Conservation (phyloP, 2,329 filamentous ascomycete genomes). For the Plectosphaerella plurivora region DNA sequence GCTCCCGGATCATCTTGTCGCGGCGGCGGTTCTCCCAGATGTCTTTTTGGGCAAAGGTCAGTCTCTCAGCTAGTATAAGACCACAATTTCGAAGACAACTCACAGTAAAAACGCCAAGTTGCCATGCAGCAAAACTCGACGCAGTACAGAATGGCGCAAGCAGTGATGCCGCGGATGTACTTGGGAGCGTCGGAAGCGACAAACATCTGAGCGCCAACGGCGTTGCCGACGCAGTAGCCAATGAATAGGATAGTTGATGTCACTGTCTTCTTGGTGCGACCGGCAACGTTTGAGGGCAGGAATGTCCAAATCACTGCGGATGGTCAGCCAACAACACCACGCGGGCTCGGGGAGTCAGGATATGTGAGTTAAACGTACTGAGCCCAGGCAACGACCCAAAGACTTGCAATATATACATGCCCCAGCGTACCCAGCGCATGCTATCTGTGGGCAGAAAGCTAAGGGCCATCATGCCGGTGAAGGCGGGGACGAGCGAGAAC, state of each 20-base stretch:
- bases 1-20: constrained; percentile 13
- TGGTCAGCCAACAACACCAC: background rate
- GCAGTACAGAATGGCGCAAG: constrained; percentile 17
- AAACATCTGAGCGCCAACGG: constrained; percentile 58
- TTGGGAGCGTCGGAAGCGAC: constrained; percentile 73
- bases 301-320: constrained; percentile 25
- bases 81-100: background rate
- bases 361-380: constrained; percentile 7
- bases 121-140: constrained; percentile 19
- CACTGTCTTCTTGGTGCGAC: constrained; percentile 27
- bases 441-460: constrained; percentile 19
- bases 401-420: constrained; percentile 23
- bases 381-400: constrained; percentile 19
- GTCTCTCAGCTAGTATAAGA: background rate
- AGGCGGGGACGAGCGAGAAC: constrained; percentile 22
- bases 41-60: constrained; percentile 10
- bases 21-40: constrained; percentile 20
- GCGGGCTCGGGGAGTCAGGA: background rate
- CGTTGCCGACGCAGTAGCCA: constrained; percentile 17
- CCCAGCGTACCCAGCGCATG: constrained; percentile 24
- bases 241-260: constrained; percentile 17
- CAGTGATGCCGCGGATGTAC: constrained; percentile 61
- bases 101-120: constrained; percentile 20
- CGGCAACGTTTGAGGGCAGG: constrained; percentile 31
- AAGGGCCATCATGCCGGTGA: constrained; percentile 23